Base-by-base conservation (phyloP, 768 basidiomycete genomes). In the Suillus spraguei region DNA sequence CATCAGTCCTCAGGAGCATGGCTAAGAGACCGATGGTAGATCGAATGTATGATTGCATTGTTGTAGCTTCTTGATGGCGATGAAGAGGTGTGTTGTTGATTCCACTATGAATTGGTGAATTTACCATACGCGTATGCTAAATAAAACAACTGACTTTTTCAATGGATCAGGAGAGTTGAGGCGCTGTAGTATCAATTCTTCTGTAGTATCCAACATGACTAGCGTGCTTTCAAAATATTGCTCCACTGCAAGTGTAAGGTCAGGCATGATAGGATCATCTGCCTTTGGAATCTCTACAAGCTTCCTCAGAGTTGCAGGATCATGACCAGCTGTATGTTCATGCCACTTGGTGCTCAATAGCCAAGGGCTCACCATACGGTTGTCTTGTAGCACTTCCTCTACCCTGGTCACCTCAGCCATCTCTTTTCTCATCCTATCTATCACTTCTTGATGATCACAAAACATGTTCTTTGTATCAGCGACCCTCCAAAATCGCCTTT, bases 61-160 rank as follows among this genome's bases (percentile, higher is more conserved):
- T 66, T 1, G n/a, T 16, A 0, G 59, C 49, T 7, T 69, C 38
- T 36, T 67, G 63, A 8, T 74, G 70, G 1, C 61, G 63, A 16
- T 71, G 68, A 17, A 76, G 64, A 0, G 73, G 72, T 0, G 59
- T 68, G 62, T 74, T 70, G 55, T 65, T 68, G n/a, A 74, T 70
- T 0, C 70, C 67, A 5, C 64, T 68, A 16, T 22, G 8, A 17
- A 28, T 9, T 2, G 4, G 2, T 46, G 20, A 16, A 16, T 5
- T 50, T 38, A 35, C 4, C 16, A 20, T 22, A 33, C 24, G 10
- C 6, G 13, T 36, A 47, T 28, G 11, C 14, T 16, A 16, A 59
- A 1, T 0, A 41, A 8, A 1, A 11, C 0, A 0, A 39, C 67
- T 49, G 14, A 66, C 66, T 13, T 2, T 58, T 60, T 64, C 0